These are phyloP conservation scores for Cyclocybe aegerita DNA, from an alignment of 768 basidiomycete species.

Conservation along the genomic window DNA sequence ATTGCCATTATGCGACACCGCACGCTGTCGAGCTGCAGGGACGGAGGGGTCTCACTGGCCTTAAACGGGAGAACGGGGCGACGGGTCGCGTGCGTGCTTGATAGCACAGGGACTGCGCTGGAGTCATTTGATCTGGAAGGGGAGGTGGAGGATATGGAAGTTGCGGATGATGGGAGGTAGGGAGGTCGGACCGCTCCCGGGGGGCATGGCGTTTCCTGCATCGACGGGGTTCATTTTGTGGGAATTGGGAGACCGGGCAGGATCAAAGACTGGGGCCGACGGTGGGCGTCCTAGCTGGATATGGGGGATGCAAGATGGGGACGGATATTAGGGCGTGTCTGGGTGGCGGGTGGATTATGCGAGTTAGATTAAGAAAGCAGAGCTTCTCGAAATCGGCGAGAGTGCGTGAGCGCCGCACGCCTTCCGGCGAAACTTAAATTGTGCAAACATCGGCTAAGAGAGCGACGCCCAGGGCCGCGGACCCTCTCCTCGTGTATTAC, in stretches of 20 bases:
- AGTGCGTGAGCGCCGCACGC: slow-evolving; percentile 42
- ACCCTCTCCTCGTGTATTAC: slow-evolving; percentile 69
- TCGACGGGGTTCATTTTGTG: slow-evolving; percentile 27
- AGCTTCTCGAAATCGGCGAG: slow-evolving; percentile 48
- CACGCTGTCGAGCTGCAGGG: slow-evolving; percentile 49
- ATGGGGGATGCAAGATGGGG: slow-evolving; percentile 30
- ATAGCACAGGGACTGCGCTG: slow-evolving; percentile 57
- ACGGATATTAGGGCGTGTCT: slow-evolving; percentile 36
- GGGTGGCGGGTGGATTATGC: slow-evolving; percentile 29
- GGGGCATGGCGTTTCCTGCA: slow-evolving; percentile 19
- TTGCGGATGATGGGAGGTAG: slow-evolving; percentile 29
- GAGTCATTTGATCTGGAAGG: slow-evolving; percentile 81
- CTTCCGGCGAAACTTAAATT: slow-evolving; percentile 52
- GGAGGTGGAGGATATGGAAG: slow-evolving; percentile 54
- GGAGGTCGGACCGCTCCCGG: slow-evolving; percentile 21
- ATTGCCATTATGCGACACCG: slow-evolving; percentile 59
- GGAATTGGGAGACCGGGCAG: slow-evolving; percentile 20
- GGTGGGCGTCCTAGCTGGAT: slow-evolving; percentile 39
- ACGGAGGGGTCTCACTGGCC: slow-evolving; percentile 57
- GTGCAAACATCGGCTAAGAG: slow-evolving; percentile 49
- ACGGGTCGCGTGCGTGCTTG: slow-evolving; percentile 74
- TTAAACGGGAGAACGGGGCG: slow-evolving; percentile 76
- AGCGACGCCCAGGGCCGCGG: slow-evolving; percentile 51
- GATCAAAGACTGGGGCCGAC: slow-evolving; percentile 27
- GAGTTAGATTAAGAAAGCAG: slow-evolving; percentile 26